Evolutionary conservation across 2,329 filamentous ascomycete genomes (phyloP).

Genomic region (Chaetomium globosum): DNA sequence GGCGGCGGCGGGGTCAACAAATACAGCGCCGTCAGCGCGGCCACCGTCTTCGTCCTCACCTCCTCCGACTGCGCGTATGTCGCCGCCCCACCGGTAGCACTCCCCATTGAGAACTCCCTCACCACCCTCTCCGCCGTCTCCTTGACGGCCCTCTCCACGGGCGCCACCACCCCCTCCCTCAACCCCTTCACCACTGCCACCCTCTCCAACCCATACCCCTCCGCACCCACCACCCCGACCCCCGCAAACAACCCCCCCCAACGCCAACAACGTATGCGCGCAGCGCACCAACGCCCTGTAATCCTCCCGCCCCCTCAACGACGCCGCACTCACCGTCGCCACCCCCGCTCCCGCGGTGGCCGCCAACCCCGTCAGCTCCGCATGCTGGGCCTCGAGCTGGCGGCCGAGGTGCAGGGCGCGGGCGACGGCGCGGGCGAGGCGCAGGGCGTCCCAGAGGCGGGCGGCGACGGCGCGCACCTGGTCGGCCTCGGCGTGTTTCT

Average conservation of each 20-base stretch:
- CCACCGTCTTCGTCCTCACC: constrained; percentile 70
- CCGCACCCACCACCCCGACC: constrained; percentile 48
- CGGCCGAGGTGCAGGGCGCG: constrained; percentile 79
- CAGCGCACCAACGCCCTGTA: constrained; percentile 80
- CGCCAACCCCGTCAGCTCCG: constrained; percentile 59
- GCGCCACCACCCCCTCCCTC: constrained; percentile 66
- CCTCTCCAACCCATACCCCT: constrained; percentile 73
- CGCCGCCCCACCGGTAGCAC: constrained; percentile 41
- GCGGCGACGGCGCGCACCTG: constrained; percentile 77
- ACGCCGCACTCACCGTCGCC: constrained; percentile 43
- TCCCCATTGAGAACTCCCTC: constrained; percentile 78
- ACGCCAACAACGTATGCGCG: constrained; percentile 73
- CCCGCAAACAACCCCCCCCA: constrained; percentile 71
- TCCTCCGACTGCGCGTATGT: constrained; percentile 72
- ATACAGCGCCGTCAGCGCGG: constrained; percentile 76
- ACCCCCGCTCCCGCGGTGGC: constrained; percentile 40
- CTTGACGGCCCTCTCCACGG: constrained; percentile 73
- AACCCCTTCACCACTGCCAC: constrained; percentile 73
- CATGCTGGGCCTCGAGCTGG: constrained; percentile 83
- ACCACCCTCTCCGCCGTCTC: constrained; percentile 76
- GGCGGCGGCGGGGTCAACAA: constrained; percentile 71
- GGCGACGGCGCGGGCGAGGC: constrained; percentile 73
- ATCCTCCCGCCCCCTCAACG: constrained; percentile 59
- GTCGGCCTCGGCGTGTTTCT: constrained; percentile 83
- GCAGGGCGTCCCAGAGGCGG: constrained; percentile 77